These are phyloP conservation scores for Artemisia tridentata DNA, from an alignment of 129 eudicot species.

Conservation along the genomic window DNA sequence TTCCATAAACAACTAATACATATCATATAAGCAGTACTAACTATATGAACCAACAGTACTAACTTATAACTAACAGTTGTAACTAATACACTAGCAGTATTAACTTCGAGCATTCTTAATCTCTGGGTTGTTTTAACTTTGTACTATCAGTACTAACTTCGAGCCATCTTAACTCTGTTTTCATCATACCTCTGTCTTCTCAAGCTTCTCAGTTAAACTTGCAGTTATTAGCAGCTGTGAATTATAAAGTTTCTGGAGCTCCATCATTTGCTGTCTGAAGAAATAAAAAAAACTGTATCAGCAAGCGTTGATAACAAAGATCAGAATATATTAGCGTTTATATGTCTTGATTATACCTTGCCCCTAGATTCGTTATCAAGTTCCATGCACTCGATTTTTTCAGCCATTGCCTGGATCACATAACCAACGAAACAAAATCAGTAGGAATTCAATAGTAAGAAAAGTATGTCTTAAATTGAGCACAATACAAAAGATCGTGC, in stretches of 20 bases:
- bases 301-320: neutral
- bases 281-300: constrained; percentile 18
- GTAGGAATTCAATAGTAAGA: neutral
- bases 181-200: constrained; percentile 73
- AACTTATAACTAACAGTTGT: too few species aligned
- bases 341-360: constrained; percentile 56
- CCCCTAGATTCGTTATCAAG: constrained; percentile 84
- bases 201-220: constrained; percentile 78
- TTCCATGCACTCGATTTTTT: constrained; percentile 94
- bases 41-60: too few species aligned
- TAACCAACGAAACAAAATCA: neutral
- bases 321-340: neutral
- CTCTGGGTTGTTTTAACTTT: too few species aligned
- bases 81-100: too few species aligned
- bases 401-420: constrained; percentile 72
- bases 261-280: constrained; percentile 69
- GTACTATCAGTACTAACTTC: too few species aligned
- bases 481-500: neutral
- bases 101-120: too few species aligned
- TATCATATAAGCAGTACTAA: too few species aligned
- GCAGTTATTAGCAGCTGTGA: constrained; percentile 76
- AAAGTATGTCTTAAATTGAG: neutral
- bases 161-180: too few species aligned
- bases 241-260: constrained; percentile 76
- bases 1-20: too few species aligned